Conservation (phyloP, 1,139 yeast species). For the Diutina rugosa region DNA sequence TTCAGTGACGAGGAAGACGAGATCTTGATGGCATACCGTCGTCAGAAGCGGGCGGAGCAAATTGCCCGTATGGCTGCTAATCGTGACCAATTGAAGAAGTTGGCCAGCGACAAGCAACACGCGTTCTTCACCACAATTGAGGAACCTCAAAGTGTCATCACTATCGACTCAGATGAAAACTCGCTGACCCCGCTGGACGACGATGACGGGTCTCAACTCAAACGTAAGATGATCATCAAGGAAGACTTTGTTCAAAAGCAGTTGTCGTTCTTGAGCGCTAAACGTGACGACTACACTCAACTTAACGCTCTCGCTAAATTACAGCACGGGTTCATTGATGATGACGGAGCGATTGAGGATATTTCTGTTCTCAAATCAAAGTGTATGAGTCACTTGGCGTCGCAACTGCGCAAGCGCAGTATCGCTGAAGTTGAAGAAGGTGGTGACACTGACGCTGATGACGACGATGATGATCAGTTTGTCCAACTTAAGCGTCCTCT, state of each 20-base stretch:
- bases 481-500: conserved; percentile 36
- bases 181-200: conserved; percentile 14
- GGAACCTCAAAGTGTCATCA: conserved; percentile 17
- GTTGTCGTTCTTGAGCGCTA: conserved; percentile 37
- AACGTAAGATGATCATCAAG: conserved; percentile 17
- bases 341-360: conserved; percentile 30
- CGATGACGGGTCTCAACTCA: conserved; percentile 9
- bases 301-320: conserved; percentile 20
- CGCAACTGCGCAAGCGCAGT: conserved; percentile 8
- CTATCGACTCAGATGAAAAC: conserved; percentile 8
- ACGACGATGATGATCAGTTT: conserved; percentile 24
- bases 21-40: conserved; percentile 36
- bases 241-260: conserved; percentile 52
- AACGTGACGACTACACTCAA: conserved; percentile 16
- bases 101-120: conserved; percentile 42
- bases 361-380: conserved; percentile 32
- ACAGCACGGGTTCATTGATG: conserved; percentile 21
- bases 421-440: conserved; percentile 4
- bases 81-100: conserved; percentile 33
- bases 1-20: conserved; percentile 58
- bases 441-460: conserved; percentile 10
- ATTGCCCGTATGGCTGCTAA: conserved; percentile 41
- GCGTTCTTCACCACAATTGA: conserved; percentile 69
- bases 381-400: conserved; percentile 24
- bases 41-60: conserved; percentile 42